phyloP scores from a whole-genome alignment of 345 rosid genomes.

The Citrus cavaleriei region DNA sequence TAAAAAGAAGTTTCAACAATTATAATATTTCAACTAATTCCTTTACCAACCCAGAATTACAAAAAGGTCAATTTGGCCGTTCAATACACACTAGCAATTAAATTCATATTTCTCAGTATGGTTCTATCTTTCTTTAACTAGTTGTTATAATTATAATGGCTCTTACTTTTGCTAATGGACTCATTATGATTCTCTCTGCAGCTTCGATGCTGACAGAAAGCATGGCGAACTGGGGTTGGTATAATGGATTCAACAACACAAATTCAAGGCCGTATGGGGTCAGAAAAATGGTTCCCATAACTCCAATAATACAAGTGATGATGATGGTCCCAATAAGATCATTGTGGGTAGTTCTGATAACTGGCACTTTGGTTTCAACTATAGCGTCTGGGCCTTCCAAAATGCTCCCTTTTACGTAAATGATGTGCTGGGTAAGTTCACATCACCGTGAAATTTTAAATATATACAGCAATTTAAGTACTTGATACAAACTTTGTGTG shows the following conservation, averaged over 20 bases:
- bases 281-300: constrained; percentile 9
- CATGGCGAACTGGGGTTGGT: constrained; percentile 29
- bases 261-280: constrained; percentile 12
- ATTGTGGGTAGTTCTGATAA: constrained; percentile 57
- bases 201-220: constrained; percentile 17
- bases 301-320: constrained; percentile 4
- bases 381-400: constrained; percentile 54
- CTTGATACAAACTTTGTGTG: too few relatives aligned
- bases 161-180: not conserved
- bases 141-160: constrained; percentile 13
- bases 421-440: constrained; percentile 55
- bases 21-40: not conserved
- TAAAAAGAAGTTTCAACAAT: too few relatives aligned
- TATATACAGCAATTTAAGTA: too few relatives aligned
- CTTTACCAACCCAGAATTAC: too few relatives aligned
- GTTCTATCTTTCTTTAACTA: too few relatives aligned
- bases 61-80: constrained; percentile 13
- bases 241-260: constrained; percentile 23
- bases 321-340: constrained; percentile 31
- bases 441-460: not conserved
- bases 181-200: not conserved
- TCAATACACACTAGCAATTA: not conserved
- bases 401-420: constrained; percentile 55
- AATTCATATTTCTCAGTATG: too few relatives aligned
- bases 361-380: constrained; percentile 63